Conservation (phyloP, 2,329 filamentous ascomycete genomes). For the Endothia cerciana region DNA sequence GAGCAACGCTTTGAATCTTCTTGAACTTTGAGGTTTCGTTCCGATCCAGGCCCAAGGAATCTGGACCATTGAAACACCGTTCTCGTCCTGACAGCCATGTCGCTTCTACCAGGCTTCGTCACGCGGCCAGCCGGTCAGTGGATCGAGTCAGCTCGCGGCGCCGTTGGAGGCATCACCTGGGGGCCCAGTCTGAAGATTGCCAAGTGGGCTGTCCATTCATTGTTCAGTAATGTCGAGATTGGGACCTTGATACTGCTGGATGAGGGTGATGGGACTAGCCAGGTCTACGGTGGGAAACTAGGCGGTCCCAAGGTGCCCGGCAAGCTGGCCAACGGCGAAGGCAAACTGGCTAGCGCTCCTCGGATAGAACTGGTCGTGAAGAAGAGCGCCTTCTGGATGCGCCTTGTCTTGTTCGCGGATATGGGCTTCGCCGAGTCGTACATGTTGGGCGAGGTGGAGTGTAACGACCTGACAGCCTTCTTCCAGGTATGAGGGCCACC, state of each 20-base stretch:
- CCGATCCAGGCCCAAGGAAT: neutral
- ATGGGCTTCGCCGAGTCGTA: constrained; percentile 77
- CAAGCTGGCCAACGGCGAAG: constrained; percentile 41
- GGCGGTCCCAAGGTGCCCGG: constrained; percentile 38
- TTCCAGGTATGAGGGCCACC: constrained; percentile 57
- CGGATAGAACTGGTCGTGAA: constrained; percentile 62
- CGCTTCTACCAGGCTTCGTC: constrained; percentile 44
- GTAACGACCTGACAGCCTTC: constrained; percentile 67
- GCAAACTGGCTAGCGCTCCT: constrained; percentile 44
- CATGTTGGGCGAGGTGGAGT: constrained; percentile 73
- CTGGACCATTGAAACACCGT: neutral
- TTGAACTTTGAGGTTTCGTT: neutral
- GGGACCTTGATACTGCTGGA: constrained; percentile 55
- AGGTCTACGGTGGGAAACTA: constrained; percentile 52
- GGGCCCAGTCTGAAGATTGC: constrained; percentile 51
- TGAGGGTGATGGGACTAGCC: constrained; percentile 46
- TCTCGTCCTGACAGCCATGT: constrained; percentile 28
- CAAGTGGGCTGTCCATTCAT: constrained; percentile 49
- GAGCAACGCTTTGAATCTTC: constrained; percentile 11
- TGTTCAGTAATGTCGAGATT: constrained; percentile 50
- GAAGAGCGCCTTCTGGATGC: constrained; percentile 72
- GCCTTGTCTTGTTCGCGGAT: constrained; percentile 70
- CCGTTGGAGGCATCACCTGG: constrained; percentile 52
- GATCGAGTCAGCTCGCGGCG: constrained; percentile 46
- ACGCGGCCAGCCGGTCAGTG: constrained; percentile 44